A percentile compares a stretch with the other conserved stretches of the same genome.
Conservation (phyloP, 257 asterid species). For the Cynanchum wilfordii region DNA sequence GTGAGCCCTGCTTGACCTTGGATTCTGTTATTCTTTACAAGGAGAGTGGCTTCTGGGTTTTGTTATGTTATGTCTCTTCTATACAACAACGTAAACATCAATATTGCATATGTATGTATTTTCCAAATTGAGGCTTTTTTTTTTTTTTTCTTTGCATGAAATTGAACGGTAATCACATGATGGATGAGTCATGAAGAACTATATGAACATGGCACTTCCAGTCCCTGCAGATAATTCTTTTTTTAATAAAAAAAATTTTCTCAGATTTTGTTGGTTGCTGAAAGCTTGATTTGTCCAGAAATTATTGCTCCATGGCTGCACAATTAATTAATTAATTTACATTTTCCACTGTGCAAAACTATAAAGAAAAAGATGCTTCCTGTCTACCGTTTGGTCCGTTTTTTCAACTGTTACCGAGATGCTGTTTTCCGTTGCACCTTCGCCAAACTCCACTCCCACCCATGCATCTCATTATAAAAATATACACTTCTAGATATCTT, state of each 20-base stretch:
- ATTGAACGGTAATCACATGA: slow-evolving; percentile 11
- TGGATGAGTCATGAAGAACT: slow-evolving; percentile 25
- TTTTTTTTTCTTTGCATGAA: slow-evolving; percentile 6
- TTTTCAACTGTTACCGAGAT: slow-evolving; percentile 58
- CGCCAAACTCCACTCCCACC: slow-evolving; percentile 21
- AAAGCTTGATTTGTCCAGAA: slow-evolving; percentile 22
- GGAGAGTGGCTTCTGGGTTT: slow-evolving; percentile 65
- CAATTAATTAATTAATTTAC: slow-evolving; percentile 3
- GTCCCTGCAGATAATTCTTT: slow-evolving; percentile 29
- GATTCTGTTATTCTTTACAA: slow-evolving; percentile 43
- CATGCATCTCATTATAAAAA: slow-evolving; percentile 19
- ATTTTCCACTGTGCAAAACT: slow-evolving; percentile 31
- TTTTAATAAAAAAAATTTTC: slow-evolving; percentile 15
- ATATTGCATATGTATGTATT: background rate
- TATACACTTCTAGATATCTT: slow-evolving; percentile 7
- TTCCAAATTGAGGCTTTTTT: background rate
- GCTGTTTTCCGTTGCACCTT: slow-evolving; percentile 75
- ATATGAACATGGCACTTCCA: slow-evolving; percentile 15
- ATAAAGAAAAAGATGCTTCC: slow-evolving; percentile 56
- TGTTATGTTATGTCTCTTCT: slow-evolving; percentile 35
- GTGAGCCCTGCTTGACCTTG: slow-evolving; percentile 22
- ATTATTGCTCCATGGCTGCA: background rate
- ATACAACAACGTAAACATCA: slow-evolving; percentile 1
- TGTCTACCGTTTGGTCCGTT: slow-evolving; percentile 68
- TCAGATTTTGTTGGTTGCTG: slow-evolving; percentile 44